Conservation (phyloP, 768 basidiomycete genomes). For the Pseudohyphozyma bogoriensis region DNA sequence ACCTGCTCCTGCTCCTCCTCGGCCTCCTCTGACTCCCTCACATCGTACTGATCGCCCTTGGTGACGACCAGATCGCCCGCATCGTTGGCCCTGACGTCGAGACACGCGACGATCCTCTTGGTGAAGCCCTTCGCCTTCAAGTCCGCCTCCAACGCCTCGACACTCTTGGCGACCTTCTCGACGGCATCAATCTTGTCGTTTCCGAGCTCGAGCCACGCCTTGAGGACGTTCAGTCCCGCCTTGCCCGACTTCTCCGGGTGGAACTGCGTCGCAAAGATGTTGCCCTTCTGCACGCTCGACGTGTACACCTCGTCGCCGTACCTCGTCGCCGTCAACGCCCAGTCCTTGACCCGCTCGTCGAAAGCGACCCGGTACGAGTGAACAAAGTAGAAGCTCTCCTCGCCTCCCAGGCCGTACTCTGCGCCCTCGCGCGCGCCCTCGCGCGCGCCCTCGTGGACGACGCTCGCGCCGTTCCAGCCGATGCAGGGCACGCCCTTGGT, state of each 20-base stretch:
- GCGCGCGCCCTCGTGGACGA: slow-evolving; percentile 41
- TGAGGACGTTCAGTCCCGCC: slow-evolving; percentile 70
- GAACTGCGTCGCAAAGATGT: slow-evolving; percentile 88
- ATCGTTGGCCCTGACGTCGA: slow-evolving; percentile 96
- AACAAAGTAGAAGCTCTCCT: slow-evolving; percentile 86
- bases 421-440: slow-evolving; percentile 45
- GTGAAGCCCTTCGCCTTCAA: slow-evolving; percentile 53
- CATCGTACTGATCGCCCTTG: slow-evolving; percentile 86
- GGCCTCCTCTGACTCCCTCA: slow-evolving; percentile 15
- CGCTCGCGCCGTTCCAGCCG: slow-evolving; percentile 65
- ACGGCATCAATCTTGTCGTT: slow-evolving; percentile 15
- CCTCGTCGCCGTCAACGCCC: slow-evolving; percentile 77
- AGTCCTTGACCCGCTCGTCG: slow-evolving; percentile 53
- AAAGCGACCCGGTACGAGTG: slow-evolving; percentile 87
- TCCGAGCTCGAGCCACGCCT: slow-evolving; percentile 54
- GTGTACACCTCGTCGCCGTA: slow-evolving; percentile 91
- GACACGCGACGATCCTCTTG: slow-evolving; percentile 89
- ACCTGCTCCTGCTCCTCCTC: slow-evolving; percentile 6
- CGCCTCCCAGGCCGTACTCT: slow-evolving; percentile 41
- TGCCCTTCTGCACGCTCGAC: slow-evolving; percentile 67
- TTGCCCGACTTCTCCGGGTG: slow-evolving; percentile 95
- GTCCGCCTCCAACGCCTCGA: slow-evolving; percentile 18
- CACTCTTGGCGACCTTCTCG: not conserved
- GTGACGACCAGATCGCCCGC: slow-evolving; percentile 94
- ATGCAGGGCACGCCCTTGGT: slow-evolving; percentile 90